Evolutionary conservation across 169 alveolate species (phyloP).

Genomic region (Prorocentrum cordatum): DNA sequence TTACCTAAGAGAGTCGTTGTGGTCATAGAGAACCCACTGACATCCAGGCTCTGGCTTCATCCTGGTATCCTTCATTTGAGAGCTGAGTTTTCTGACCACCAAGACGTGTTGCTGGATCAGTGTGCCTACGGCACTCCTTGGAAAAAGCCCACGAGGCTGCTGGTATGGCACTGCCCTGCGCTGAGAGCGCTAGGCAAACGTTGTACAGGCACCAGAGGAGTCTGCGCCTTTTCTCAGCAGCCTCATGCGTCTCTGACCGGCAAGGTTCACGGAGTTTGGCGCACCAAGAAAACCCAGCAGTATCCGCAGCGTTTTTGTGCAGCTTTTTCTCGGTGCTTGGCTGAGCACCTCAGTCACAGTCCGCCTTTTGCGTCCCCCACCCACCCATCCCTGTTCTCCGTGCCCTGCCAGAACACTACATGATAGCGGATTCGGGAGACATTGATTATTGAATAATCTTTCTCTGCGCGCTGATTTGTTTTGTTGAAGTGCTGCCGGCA

Average conservation of each 20-base stretch:
- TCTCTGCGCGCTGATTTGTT: too few relatives aligned
- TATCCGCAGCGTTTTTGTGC: too few relatives aligned
- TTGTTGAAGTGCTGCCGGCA: too few relatives aligned
- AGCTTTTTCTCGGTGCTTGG: too few relatives aligned
- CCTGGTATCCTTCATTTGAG: background rate
- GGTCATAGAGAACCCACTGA: background rate
- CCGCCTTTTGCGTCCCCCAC: too few relatives aligned
- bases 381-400: too few relatives aligned
- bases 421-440: too few relatives aligned
- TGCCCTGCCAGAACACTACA: too few relatives aligned
- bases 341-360: too few relatives aligned
- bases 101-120: background rate
- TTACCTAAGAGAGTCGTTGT: fast-evolving
- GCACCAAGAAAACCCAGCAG: background rate
- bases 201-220: background rate
- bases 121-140: background rate
- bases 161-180: background rate
- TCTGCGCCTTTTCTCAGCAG: background rate
- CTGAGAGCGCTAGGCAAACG: fast-evolving
- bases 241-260: background rate
- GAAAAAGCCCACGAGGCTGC: background rate
- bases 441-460: too few relatives aligned
- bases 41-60: background rate
- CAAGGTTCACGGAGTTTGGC: background rate
- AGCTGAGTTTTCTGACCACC: background rate